Evolutionary conservation across 148 eudicot genomes (phyloP).

Genomic region (Vaccinium darrowii): DNA sequence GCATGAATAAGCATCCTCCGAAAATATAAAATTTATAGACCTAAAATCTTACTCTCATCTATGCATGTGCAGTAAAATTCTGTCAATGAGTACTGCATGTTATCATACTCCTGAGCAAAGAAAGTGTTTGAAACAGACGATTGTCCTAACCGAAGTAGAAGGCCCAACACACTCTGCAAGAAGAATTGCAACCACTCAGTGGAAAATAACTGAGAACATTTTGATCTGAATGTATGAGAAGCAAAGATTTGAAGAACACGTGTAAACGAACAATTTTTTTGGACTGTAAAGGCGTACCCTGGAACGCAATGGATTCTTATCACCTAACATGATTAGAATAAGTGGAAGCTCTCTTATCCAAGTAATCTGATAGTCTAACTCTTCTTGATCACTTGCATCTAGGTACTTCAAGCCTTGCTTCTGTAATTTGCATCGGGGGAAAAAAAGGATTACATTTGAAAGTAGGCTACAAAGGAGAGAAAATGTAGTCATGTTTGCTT

Average conservation of each 20-base stretch:
- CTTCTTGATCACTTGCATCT: slow-evolving; percentile 42
- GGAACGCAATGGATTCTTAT: slow-evolving; percentile 48
- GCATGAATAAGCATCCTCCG: neutral
- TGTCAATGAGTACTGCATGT: slow-evolving; percentile 49
- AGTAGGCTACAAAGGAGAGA: neutral
- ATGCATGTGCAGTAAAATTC: slow-evolving; percentile 49
- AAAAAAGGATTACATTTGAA: neutral
- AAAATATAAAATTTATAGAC: neutral
- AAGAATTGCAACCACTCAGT: slow-evolving; percentile 11
- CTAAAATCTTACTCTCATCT: slow-evolving; percentile 41
- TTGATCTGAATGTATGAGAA: neutral
- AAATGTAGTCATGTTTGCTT: neutral
- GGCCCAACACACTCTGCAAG: slow-evolving; percentile 63
- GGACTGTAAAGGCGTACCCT: slow-evolving; percentile 40
- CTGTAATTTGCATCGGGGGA: slow-evolving; percentile 31
- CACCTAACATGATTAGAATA: slow-evolving; percentile 59
- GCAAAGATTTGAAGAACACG: neutral
- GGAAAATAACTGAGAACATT: neutral
- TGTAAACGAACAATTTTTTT: neutral
- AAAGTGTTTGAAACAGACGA: slow-evolving; percentile 43
- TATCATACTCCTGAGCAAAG: slow-evolving; percentile 60
- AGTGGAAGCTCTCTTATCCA: slow-evolving; percentile 74
- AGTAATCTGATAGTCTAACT: slow-evolving; percentile 44
- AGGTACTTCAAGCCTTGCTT: slow-evolving; percentile 40
- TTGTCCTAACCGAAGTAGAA: slow-evolving; percentile 75